Base-by-base conservation (phyloP, 805 yeast genomes). In the Sugiyamaella qingdaonensis region DNA sequence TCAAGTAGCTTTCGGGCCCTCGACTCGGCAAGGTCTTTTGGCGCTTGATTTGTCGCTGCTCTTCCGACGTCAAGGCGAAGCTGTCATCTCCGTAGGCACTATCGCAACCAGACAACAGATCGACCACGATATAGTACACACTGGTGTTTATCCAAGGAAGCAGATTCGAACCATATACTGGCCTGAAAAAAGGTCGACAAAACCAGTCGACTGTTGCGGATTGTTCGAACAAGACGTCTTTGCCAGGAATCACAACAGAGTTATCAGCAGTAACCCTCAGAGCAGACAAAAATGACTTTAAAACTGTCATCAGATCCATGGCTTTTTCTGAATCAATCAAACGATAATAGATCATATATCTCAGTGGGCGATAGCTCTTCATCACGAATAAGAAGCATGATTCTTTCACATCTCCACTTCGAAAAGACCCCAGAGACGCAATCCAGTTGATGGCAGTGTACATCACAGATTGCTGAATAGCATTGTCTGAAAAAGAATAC, bases 311-410 rank as follows among this genome's bases (percentile, higher is more conserved):
- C 39, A 34, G 18, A 16, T 34, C 9, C 8, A 8, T 8, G 8
- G 5, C 8, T 4, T 13, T 16, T n/a, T 34, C 39, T 11, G 14
- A n/a, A 39, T 39, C 43, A 16, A 13, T 14, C 24, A 39, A 21
- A 4, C 24, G 16, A 39, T 39, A 21, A 5, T 16, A 4, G 24
- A 39, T 18, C 37, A 48, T 18, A 34, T 39, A 31, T 18, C n/a
- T 4, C 31, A 44, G 32, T 3, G 55, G 55, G 10, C 41, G 11
- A 24, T 52, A 55, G 5, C 49, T 19, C 16, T 35, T 21, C 10
- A 43, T 27, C 21, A 52, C 44, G 35, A 55, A 49, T 35, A 50
- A n/a, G 35, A 24, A 42, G 5, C 49, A 19, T 18, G 52, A 31
- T 10, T 48, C 46, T 24, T 32, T 45, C 24, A 55, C 33, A 10